These are phyloP conservation scores for Vickermania ingenoplastis DNA, from an alignment of 208 protist species.

Conservation along the genomic window DNA sequence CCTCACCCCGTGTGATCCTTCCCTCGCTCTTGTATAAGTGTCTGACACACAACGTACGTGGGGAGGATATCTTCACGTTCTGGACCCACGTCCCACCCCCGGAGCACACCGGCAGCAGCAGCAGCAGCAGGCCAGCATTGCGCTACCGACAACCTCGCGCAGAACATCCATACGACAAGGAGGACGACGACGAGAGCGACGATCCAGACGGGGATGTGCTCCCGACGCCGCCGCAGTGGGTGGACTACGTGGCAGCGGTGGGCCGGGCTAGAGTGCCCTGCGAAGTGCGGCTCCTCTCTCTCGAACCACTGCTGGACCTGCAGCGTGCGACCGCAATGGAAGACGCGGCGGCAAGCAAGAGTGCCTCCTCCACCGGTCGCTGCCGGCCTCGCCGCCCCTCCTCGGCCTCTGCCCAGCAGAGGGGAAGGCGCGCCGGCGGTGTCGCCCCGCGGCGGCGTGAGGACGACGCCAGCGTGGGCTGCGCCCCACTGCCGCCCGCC, in stretches of 20 bases:
- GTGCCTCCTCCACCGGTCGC: too few species aligned
- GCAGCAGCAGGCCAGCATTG: too few species aligned
- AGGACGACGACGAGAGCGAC: conserved; percentile 19
- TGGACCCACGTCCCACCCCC: conserved; percentile 24
- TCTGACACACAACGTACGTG: conserved; percentile 38
- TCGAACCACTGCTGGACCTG: conserved; percentile 18
- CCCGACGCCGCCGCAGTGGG: conserved; percentile 53
- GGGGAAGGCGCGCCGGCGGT: too few species aligned
- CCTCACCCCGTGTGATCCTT: background rate
- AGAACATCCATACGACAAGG: too few species aligned
- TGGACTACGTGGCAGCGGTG: conserved; percentile 45
- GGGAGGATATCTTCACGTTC: conserved; percentile 55
- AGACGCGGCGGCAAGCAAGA: background rate
- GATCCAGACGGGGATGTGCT: conserved; percentile 44
- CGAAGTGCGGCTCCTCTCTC: conserved; percentile 64
- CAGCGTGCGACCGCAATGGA: conserved; percentile 6
- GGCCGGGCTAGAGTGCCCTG: conserved; percentile 32
- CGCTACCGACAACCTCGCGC: too few species aligned
- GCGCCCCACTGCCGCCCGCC: conserved; percentile 7
- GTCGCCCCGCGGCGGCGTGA: too few species aligned
- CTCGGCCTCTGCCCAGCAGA: too few species aligned
- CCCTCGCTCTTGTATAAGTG: conserved; percentile 48
- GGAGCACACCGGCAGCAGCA: background rate
- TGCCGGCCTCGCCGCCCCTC: too few species aligned
- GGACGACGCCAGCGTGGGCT: background rate